Evolutionary conservation across 2,329 filamentous ascomycete genomes (phyloP).

Genomic region (Phialophora macrospora): DNA sequence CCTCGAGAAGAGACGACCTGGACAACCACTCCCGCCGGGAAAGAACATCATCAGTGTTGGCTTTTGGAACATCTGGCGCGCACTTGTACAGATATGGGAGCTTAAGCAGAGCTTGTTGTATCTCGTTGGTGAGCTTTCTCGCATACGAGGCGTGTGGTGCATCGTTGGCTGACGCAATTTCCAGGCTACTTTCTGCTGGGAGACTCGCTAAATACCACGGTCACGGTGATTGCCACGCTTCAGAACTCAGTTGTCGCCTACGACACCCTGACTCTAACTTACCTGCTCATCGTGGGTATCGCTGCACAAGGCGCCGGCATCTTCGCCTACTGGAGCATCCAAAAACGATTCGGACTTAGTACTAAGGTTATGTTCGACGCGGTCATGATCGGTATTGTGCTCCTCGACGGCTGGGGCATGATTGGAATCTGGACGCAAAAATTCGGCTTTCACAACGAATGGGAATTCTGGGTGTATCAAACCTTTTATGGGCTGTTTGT

Average conservation of each 20-base stretch:
- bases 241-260: slow-evolving; percentile 70
- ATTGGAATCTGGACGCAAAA: slow-evolving; percentile 61
- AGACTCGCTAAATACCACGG: slow-evolving; percentile 72
- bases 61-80: slow-evolving; percentile 65
- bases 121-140: slow-evolving; percentile 56
- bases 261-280: slow-evolving; percentile 68
- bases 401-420: slow-evolving; percentile 65
- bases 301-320: slow-evolving; percentile 67
- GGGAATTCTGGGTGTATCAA: slow-evolving; percentile 60
- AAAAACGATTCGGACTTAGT: slow-evolving; percentile 62
- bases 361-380: slow-evolving; percentile 73
- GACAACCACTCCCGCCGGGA: slow-evolving; percentile 55
- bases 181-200: slow-evolving; percentile 68
- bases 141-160: not conserved
- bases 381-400: slow-evolving; percentile 64
- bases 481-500: slow-evolving; percentile 67
- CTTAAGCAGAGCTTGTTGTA: slow-evolving; percentile 70
- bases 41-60: slow-evolving; percentile 61
- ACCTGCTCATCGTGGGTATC: slow-evolving; percentile 70
- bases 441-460: slow-evolving; percentile 60
- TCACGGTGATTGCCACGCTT: slow-evolving; percentile 69
- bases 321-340: slow-evolving; percentile 64
- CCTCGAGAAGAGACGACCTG: slow-evolving; percentile 67
- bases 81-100: slow-evolving; percentile 64
- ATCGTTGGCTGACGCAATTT: not conserved